phyloP scores from a whole-genome alignment of 805 yeast genomes.

The Metschnikowia gelsemii region DNA sequence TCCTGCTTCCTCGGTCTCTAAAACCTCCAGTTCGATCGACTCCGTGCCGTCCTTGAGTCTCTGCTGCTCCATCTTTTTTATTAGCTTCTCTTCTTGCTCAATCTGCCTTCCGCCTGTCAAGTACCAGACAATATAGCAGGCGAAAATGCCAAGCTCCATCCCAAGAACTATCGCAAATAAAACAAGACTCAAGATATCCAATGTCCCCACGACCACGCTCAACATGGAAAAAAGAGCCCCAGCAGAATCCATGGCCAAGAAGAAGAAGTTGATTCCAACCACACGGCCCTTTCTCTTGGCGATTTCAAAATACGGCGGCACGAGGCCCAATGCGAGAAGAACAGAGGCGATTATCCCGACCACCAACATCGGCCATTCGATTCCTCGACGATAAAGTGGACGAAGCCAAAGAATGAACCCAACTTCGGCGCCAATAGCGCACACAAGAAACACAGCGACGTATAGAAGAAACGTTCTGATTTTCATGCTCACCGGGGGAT shows the following conservation, averaged over 20 bases:
- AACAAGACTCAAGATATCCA: slow-evolving; percentile 79
- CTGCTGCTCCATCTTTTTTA: background rate
- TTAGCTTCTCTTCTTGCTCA: slow-evolving; percentile 26
- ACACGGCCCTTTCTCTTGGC: slow-evolving; percentile 79
- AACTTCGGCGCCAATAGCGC: slow-evolving; percentile 53
- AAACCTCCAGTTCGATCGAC: slow-evolving; percentile 2
- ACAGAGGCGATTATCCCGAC: slow-evolving; percentile 82
- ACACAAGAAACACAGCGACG: slow-evolving; percentile 39
- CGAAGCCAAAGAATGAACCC: slow-evolving; percentile 74
- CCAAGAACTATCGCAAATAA: slow-evolving; percentile 71
- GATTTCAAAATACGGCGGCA: slow-evolving; percentile 88
- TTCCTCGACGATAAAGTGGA: slow-evolving; percentile 48
- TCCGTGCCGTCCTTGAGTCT: slow-evolving; percentile 1
- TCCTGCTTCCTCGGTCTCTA: background rate
- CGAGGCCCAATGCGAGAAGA: slow-evolving; percentile 68
- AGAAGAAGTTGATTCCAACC: slow-evolving; percentile 83
- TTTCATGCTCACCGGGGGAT: slow-evolving; percentile 62
- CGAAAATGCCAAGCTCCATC: slow-evolving; percentile 74
- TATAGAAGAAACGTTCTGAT: slow-evolving; percentile 34
- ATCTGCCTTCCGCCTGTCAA: slow-evolving; percentile 32
- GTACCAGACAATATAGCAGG: slow-evolving; percentile 71
- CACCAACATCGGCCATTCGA: slow-evolving; percentile 75
- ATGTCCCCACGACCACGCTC: slow-evolving; percentile 51
- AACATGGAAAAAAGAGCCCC: slow-evolving; percentile 80
- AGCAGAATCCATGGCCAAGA: slow-evolving; percentile 67